Base-by-base conservation (phyloP, 2,329 filamentous ascomycete species). In the Penicillium sclerotigenum region DNA sequence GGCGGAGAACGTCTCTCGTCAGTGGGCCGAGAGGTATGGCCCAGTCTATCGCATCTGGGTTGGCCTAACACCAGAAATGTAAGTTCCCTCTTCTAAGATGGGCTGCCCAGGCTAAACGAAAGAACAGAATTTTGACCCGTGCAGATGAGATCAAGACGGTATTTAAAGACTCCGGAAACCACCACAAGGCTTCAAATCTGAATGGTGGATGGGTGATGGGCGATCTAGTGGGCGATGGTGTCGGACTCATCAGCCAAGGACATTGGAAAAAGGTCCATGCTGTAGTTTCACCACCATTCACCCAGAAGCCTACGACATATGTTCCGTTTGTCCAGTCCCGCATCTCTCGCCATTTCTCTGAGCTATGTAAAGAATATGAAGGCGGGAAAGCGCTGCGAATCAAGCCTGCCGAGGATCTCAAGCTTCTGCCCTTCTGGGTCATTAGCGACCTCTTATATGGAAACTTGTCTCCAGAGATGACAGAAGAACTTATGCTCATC, bases 91-190 rank as follows among this genome's bases (percentile, higher is more conserved):
- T 36, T 10, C 11, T 11, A 20, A 5, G 7, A 38, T 28, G 4
- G 14, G 24, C 20, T 24, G 9, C 26, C 13, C 10, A 28, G 37
- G 24, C 48, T 31, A 22, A 57, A 24, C 2, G 10, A 29, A n/a
- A 4, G 34, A 1, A 24, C 45, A 77, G 73, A 13, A 73, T 79
- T 2, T 46, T 79, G 6, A 74, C 70, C 0, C 38, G 60, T 5
- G 69, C 75, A 3, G 60, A 69, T 4, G 62, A 79, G 48, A 51
- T 79, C 0, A 52, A 73, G 57, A 56, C 58, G 0, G 67, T 79
- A 6, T 79, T 78, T 59, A 68, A 65, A 31, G 78, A 80, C 58
- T 81, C 78, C 0, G 68, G 79, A 52, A 70, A 63, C 37, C 78
- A 80, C 59, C 40, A 55, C 20, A 80, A 81, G 59, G 77, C 76